Conservation (phyloP, 2,329 filamentous ascomycete genomes). For the Hymenoscyphus linearis region DNA sequence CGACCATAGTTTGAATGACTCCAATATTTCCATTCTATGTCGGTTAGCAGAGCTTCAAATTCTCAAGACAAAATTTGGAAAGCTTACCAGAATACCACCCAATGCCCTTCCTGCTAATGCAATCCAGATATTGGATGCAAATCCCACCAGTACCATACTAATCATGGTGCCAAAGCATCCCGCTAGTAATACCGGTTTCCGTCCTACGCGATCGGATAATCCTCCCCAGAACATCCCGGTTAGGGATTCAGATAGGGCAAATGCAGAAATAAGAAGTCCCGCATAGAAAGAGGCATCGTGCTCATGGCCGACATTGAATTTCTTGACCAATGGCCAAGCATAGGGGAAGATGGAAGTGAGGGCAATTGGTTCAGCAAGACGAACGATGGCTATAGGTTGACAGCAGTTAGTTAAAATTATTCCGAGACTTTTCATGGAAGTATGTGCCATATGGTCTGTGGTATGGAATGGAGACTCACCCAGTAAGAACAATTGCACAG, state of each 20-base stretch:
- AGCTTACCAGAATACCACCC: slow-evolving; percentile 60
- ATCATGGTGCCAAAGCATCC: slow-evolving; percentile 79
- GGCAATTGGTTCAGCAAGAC: slow-evolving; percentile 86
- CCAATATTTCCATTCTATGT: slow-evolving; percentile 76
- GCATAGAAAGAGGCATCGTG: slow-evolving; percentile 82
- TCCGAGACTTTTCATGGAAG: slow-evolving; percentile 3
- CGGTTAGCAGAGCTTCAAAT: not conserved
- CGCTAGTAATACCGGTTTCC: slow-evolving; percentile 78
- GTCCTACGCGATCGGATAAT: slow-evolving; percentile 73
- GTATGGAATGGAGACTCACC: slow-evolving; percentile 52
- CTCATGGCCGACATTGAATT: slow-evolving; percentile 65
- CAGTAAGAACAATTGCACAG: slow-evolving; percentile 75
- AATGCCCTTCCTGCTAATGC: slow-evolving; percentile 71
- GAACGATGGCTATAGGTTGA: slow-evolving; percentile 82
- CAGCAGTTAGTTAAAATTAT: slow-evolving; percentile 12
- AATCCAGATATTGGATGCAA: slow-evolving; percentile 78
- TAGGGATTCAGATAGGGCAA: slow-evolving; percentile 73
- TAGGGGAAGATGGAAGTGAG: slow-evolving; percentile 93
- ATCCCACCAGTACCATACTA: slow-evolving; percentile 76
- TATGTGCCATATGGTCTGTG: slow-evolving; percentile 6
- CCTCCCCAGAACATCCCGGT: slow-evolving; percentile 88
- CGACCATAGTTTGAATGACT: slow-evolving; percentile 82
- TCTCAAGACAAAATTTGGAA: not conserved
- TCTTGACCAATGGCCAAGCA: slow-evolving; percentile 76
- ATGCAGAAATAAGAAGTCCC: slow-evolving; percentile 80